Evolutionary conservation across 129 eudicot species (phyloP).

Genomic region (Flaveria brownii): DNA sequence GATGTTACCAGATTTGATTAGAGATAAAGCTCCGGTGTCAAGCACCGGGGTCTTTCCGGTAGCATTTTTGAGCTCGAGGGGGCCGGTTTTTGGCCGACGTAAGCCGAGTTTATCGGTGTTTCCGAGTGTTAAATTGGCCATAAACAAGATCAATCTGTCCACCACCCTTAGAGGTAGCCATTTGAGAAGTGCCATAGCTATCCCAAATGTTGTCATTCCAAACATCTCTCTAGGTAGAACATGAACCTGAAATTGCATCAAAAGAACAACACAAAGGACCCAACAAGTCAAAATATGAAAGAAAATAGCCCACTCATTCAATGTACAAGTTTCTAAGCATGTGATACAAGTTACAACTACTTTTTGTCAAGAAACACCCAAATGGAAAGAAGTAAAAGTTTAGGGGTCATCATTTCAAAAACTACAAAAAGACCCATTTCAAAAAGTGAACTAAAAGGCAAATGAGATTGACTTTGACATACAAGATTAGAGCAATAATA

Average conservation of each 20-base stretch:
- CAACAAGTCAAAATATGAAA: constrained; percentile 18
- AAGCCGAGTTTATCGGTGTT: constrained; percentile 67
- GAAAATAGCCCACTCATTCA: constrained; percentile 1
- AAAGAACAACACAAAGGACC: constrained; percentile 22
- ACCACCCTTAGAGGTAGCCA: constrained; percentile 83
- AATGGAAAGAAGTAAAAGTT: background rate
- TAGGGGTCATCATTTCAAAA: background rate
- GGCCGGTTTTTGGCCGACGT: constrained; percentile 84
- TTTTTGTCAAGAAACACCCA: constrained; percentile 5
- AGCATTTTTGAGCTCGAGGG: constrained; percentile 78
- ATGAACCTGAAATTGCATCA: constrained; percentile 58
- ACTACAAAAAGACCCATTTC: constrained; percentile 11
- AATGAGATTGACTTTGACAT: constrained; percentile 2
- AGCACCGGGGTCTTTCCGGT: constrained; percentile 92
- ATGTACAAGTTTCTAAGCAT: constrained; percentile 4
- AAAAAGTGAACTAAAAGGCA: constrained; percentile 3
- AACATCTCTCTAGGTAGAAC: constrained; percentile 90
- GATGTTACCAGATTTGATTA: constrained; percentile 71
- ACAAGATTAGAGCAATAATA: constrained; percentile 21
- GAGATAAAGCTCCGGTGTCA: constrained; percentile 79
- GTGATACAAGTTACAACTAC: constrained; percentile 2
- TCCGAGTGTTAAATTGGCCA: constrained; percentile 60
- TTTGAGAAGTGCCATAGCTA: constrained; percentile 75
- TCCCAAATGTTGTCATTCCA: constrained; percentile 76
- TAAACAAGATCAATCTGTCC: constrained; percentile 62